Conservation (phyloP, 306 rosid species). For the Luffa acutangula region DNA sequence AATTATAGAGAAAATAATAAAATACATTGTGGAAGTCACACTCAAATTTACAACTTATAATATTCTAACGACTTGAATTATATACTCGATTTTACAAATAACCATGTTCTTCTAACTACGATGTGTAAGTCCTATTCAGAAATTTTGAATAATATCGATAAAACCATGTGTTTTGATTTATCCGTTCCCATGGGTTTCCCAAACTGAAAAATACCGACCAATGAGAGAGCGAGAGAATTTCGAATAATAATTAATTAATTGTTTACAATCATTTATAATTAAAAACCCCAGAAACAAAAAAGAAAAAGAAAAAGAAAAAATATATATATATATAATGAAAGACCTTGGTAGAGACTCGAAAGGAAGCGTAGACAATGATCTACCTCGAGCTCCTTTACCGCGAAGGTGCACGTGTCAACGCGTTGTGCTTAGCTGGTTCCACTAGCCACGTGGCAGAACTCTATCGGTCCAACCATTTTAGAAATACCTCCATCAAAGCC, state of each 20-base stretch:
- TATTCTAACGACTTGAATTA: too few species aligned
- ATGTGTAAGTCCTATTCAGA: too few species aligned
- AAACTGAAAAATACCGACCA: not conserved
- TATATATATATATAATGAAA: not conserved
- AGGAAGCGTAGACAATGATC: not conserved
- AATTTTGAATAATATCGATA: not conserved
- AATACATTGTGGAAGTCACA: too few species aligned
- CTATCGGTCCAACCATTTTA: slow-evolving; percentile 8
- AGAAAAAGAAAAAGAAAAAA: too few species aligned
- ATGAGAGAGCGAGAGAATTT: not conserved
- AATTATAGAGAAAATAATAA: too few species aligned
- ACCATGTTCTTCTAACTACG: too few species aligned
- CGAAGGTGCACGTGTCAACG: slow-evolving; percentile 75
- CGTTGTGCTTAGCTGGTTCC: slow-evolving; percentile 48
- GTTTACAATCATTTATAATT: not conserved
- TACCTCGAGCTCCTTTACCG: slow-evolving; percentile 23
- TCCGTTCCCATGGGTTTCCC: not conserved
- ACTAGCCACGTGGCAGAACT: slow-evolving; percentile 23
- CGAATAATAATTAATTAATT: not conserved
- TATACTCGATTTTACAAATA: too few species aligned
- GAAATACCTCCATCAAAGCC: slow-evolving; percentile 59
- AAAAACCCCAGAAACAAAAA: not conserved
- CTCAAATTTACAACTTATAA: too few species aligned
- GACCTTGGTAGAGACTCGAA: not conserved
- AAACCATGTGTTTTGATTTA: not conserved